Evolutionary conservation across 208 protist genomes (phyloP).

Genomic region (Zelonia costaricensis): DNA sequence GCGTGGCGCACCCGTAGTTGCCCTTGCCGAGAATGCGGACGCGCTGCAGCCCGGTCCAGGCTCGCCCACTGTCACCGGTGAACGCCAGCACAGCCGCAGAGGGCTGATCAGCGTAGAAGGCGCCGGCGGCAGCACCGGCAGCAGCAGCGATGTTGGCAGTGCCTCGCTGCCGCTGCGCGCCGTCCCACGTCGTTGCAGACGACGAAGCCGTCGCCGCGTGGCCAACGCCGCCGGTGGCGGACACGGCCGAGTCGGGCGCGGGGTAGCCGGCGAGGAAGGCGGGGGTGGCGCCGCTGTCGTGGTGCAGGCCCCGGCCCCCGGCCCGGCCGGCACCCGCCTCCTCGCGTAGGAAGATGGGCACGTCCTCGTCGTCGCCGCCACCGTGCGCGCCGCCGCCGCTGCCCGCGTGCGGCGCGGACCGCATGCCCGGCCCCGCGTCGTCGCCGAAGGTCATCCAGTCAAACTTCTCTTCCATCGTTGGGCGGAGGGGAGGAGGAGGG

Average conservation of each 20-base stretch:
- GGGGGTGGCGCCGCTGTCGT: slow-evolving; percentile 1
- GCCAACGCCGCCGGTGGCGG: background rate
- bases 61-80: slow-evolving; percentile 25
- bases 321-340: slow-evolving; percentile 1
- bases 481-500: no score
- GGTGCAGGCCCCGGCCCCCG: background rate
- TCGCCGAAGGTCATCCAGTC: slow-evolving; percentile 44
- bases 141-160: background rate
- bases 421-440: background rate
- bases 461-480: slow-evolving; percentile 4
- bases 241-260: background rate
- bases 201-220: background rate
- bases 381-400: background rate
- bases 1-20: slow-evolving; percentile 79
- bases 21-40: slow-evolving; percentile 81
- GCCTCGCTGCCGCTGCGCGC: no score
- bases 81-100: slow-evolving; percentile 30
- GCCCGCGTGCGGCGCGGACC: background rate
- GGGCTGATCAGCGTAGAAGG: slow-evolving; percentile 25
- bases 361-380: background rate
- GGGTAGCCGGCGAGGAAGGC: slow-evolving; percentile 7
- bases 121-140: background rate
- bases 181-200: no score
- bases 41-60: slow-evolving; percentile 38
- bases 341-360: slow-evolving; percentile 24